Base-by-base conservation (phyloP, 129 eudicot genomes). In the Smallanthus sonchifolius region DNA sequence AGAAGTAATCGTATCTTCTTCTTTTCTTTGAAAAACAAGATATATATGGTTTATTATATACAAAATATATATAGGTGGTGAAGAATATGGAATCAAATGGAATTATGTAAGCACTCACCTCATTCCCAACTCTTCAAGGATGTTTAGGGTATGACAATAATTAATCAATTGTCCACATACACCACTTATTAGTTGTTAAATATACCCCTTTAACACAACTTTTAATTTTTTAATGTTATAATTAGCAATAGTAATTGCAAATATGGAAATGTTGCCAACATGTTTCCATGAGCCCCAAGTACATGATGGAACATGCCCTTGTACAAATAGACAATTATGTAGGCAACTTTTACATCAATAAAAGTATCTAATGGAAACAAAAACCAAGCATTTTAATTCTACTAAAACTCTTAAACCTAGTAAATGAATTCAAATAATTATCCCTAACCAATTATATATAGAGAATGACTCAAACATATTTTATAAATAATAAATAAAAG, bases 81-180 rank as follows among this genome's bases (percentile, higher is more conserved):
- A 73, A 32, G 77, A 73, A 73, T 62, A 73, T 61, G 77, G 77
- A 73, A 73, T 60, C 69, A 44, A 73, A 56, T 30, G 36, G 61
- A n/a, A n/a, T 42, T 42, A 57, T 43, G 57, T 35, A 73, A 73
- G 57, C 69, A 60, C 32, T 44, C 44, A 30, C 69, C 55, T 73
- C 77, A 60, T 73, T 73, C 59, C 69, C 77, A 70, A 73, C 77
- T 73, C 14, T 14, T 45, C 44, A 28, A 59, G 65, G 16, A 56
- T 56, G 63, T 9, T 54, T 56, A 10, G 35, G 15, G 15, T 7
- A 19, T 8, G 34, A 0, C 17, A 44, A 51, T n/a, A n/a, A 5
- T n/a, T n/a, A n/a, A 5, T n/a, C 35, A 20, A 30, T 9, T 20
- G 35, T 56, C 63, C 11, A 56, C 37, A 52, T 7, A 52, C 0